Base-by-base conservation (phyloP, 352 stramenopile species). In the Halophytophthora polymorphica region DNA sequence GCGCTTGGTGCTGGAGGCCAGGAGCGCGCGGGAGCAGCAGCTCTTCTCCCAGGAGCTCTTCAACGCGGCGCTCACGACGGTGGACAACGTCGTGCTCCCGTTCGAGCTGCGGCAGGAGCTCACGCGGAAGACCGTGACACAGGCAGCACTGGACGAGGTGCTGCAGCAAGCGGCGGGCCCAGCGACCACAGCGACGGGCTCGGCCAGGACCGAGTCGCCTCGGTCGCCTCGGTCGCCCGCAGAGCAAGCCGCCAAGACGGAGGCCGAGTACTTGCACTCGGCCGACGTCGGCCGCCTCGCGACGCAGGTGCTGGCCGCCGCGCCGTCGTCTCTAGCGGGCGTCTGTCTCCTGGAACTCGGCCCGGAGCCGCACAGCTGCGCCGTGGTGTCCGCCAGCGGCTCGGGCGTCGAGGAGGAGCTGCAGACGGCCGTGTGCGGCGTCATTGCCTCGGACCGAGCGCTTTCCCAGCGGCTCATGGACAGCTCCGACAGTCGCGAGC, bases 81-180 rank as follows among this genome's bases (percentile, higher is more conserved):
- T 89, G 3, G 78, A 89, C 44, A 89, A 89, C 37, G 64, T 78
- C 11, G 76, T 86, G 21, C 82, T 82, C 36, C 64, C 83, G 15
- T 87, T 83, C 47, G 73, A 89, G 36, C 47, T 89, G 17, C 76
- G 58, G 21, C 64, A 78, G 28, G 47, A 64, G 15, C 62, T 79
- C 21, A 39, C 45, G 12, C 66, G 66, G 31, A 53, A 56, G 8
- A 50, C 39, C 18, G 33, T 56, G 28, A 29, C 56, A 38, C 55
- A 65, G 19, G 40, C 61, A 2, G 54, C 71, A 2, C 59, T 86
- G 12, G 59, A 83, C 46, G 53, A 76, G 35, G 64, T 77, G 11
- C 43, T 86, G 2, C 47, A 64, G 23, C 44, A 72, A 11, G 61
- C 65, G 0, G 56, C 83, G 7, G 62, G 59, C 12, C 66, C 59